Conservation (phyloP, 2,329 filamentous ascomycete species). For the Amauroascus niger region DNA sequence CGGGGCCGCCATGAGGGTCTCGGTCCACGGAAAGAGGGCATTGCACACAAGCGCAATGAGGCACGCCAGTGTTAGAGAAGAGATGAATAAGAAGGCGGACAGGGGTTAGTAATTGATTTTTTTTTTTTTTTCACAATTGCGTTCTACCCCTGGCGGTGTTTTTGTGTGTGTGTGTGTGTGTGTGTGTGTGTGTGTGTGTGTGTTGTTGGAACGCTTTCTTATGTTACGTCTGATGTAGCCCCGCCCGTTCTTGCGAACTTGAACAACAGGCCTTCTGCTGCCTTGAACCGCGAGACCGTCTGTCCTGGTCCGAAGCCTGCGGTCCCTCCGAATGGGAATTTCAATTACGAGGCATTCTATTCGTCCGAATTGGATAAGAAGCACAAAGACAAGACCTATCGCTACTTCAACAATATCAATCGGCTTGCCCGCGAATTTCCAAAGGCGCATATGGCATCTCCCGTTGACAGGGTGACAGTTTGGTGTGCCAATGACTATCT, state of each 20-base stretch:
- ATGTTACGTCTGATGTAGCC: slow-evolving; percentile 6
- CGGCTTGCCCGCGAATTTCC: slow-evolving; percentile 93
- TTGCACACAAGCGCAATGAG: slow-evolving; percentile 72
- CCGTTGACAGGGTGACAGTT: slow-evolving; percentile 81
- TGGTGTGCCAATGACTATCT: slow-evolving; percentile 99
- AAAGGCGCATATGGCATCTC: slow-evolving; percentile 76
- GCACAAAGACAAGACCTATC: slow-evolving; percentile 98
- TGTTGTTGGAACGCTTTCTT: too few species aligned
- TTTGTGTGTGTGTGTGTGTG: too few species aligned
- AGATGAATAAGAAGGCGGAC: slow-evolving; percentile 41
- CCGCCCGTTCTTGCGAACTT: slow-evolving; percentile 10
- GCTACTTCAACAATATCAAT: slow-evolving; percentile 99
- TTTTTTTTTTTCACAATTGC: background rate
- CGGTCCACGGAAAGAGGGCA: slow-evolving; percentile 47
- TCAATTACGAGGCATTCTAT: slow-evolving; percentile 90
- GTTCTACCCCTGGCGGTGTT: background rate
- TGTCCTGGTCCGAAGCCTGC: slow-evolving; percentile 32
- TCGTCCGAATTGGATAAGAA: slow-evolving; percentile 86
- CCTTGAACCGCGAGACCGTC: slow-evolving; percentile 10
- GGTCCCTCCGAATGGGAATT: slow-evolving; percentile 49
- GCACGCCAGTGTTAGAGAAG: slow-evolving; percentile 65
- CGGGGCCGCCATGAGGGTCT: slow-evolving; percentile 26
- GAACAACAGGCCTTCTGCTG: slow-evolving; percentile 1
- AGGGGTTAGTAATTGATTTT: slow-evolving; percentile 33
- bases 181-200: too few species aligned